These are phyloP conservation scores for Holtermannia corniformis DNA, from an alignment of 768 basidiomycete species.

Conservation along the genomic window DNA sequence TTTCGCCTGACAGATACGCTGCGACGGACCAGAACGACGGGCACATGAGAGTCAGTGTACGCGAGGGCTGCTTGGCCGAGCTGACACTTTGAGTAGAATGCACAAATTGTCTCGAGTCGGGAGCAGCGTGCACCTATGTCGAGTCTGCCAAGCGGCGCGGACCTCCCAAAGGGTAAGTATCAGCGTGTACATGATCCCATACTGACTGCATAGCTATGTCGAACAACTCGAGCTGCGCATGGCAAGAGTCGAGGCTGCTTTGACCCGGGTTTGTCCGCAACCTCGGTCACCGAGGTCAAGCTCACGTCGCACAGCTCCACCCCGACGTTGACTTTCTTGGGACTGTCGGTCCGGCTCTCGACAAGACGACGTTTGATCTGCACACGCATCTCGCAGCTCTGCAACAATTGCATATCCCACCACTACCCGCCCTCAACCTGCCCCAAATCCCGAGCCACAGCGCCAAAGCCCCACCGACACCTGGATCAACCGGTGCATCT, in stretches of 20 bases:
- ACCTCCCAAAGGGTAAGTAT: background rate
- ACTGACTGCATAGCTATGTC: background rate
- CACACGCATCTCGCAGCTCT: slow-evolving; percentile 30
- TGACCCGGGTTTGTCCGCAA: background rate
- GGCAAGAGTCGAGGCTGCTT: background rate
- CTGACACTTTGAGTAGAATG: background rate
- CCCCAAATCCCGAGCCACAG: slow-evolving; percentile 42
- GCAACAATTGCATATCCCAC: slow-evolving; percentile 18
- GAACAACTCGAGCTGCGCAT: background rate
- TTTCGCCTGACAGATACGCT: background rate
- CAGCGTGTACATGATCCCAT: background rate
- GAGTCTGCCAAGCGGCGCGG: background rate
- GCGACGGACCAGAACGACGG: background rate
- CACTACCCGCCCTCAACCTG: slow-evolving; percentile 23
- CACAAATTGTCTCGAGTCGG: background rate
- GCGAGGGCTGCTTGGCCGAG: background rate
- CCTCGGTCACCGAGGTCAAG: slow-evolving; percentile 3
- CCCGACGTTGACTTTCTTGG: slow-evolving; percentile 31
- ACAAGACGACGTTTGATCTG: slow-evolving; percentile 37
- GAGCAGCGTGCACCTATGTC: background rate
- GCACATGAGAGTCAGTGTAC: background rate
- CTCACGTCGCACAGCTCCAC: slow-evolving; percentile 26
- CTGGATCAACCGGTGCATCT: slow-evolving; percentile 2
- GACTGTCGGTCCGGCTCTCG: slow-evolving; percentile 35
- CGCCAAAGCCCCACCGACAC: slow-evolving; percentile 45